phyloP scores from a whole-genome alignment of 148 eudicot species.

The Vaccinium vitisidaea region DNA sequence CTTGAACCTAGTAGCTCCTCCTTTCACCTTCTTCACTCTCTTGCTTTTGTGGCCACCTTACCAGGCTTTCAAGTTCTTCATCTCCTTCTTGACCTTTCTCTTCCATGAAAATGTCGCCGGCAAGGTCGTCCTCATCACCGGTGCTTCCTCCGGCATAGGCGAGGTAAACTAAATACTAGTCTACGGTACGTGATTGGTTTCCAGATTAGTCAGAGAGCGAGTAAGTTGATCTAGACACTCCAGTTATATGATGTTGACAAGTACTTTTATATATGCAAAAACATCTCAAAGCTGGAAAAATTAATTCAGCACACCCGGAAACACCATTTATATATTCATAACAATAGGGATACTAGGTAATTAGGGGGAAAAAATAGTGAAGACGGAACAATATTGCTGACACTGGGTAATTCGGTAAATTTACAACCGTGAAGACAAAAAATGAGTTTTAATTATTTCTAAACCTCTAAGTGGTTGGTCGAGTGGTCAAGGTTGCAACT shows the following conservation, averaged over 20 bases:
- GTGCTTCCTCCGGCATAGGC: slow-evolving; percentile 78
- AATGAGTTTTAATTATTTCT: not conserved
- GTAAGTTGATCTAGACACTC: no score
- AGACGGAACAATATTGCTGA: no score
- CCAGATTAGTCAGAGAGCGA: no score
- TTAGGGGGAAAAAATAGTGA: no score
- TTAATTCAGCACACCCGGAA: not conserved
- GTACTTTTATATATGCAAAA: not conserved
- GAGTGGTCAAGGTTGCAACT: no score
- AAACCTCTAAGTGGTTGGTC: not conserved
- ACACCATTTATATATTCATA: not conserved
- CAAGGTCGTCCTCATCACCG: slow-evolving; percentile 69
- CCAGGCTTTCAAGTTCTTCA: slow-evolving; percentile 31
- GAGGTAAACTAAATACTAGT: slow-evolving; percentile 30
- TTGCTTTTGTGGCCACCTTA: slow-evolving; percentile 39
- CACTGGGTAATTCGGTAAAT: no score
- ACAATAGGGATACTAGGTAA: no score
- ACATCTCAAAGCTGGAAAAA: not conserved
- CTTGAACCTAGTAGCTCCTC: slow-evolving; percentile 43
- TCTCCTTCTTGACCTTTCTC: slow-evolving; percentile 24
- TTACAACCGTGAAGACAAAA: no score
- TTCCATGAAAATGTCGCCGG: slow-evolving; percentile 51
- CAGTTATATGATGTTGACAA: not conserved
- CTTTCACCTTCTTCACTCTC: slow-evolving; percentile 37
- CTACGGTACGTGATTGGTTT: no score